These are phyloP conservation scores for Pythium graminicola DNA, from an alignment of 352 stramenopile species.

Conservation along the genomic window DNA sequence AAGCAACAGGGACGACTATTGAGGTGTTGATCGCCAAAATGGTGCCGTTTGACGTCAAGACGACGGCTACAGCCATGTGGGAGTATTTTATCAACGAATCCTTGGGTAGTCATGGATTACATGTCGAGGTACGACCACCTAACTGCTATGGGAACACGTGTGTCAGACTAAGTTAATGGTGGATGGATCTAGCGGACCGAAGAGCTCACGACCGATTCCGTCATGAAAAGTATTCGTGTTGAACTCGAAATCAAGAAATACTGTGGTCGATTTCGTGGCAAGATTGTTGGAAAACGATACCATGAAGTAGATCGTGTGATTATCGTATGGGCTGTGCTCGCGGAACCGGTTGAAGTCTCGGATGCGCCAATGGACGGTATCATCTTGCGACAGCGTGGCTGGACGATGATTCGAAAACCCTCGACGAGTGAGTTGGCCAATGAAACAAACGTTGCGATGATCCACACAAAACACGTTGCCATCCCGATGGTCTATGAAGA, in stretches of 20 bases:
- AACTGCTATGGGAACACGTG: neutral
- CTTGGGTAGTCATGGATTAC: conserved; percentile 1
- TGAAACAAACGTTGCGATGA: neutral
- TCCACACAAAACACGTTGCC: conserved; percentile 11
- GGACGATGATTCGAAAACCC: conserved; percentile 6
- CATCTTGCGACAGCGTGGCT: conserved; percentile 7
- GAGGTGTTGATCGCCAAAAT: conserved; percentile 12
- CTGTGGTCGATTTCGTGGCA: conserved; percentile 5
- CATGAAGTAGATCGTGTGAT: conserved; percentile 7
- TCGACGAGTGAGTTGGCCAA: neutral
- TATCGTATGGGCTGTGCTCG: conserved; percentile 9
- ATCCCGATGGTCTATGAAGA: conserved; percentile 10
- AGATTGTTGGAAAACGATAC: conserved; percentile 11
- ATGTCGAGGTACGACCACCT: conserved; percentile 7
- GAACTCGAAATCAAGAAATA: conserved; percentile 17
- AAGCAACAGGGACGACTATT: conserved; percentile 1
- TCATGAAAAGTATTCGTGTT: conserved; percentile 11
- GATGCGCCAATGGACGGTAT: conserved; percentile 12
- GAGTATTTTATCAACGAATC: conserved; percentile 17
- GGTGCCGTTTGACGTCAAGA: conserved; percentile 11
- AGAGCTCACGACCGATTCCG: neutral
- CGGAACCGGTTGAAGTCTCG: conserved; percentile 10
- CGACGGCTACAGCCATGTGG: conserved; percentile 10
- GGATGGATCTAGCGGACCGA: conserved; percentile 1
- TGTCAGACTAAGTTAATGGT: neutral